Conservation (phyloP, 2,329 filamentous ascomycete species). For the Tolypocladium sp. region DNA sequence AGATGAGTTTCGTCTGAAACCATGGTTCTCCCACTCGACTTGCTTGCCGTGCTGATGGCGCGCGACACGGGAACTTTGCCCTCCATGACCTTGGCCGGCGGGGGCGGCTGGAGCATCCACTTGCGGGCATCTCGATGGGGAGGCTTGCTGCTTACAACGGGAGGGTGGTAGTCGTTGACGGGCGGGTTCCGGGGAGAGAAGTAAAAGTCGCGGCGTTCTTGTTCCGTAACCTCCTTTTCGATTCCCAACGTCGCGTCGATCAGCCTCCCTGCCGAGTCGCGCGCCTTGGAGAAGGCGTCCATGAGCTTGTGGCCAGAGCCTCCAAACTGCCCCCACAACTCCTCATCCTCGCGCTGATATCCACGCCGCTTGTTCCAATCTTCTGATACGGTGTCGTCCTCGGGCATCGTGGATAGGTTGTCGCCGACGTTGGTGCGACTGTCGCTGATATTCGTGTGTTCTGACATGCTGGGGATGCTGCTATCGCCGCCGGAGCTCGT, state of each 20-base stretch:
- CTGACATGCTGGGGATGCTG: constrained; percentile 29
- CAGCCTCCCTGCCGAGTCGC: constrained; percentile 43
- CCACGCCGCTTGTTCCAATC: constrained; percentile 65
- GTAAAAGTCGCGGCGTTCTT: constrained; percentile 52
- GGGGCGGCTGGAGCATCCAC: constrained; percentile 92
- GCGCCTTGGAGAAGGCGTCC: constrained; percentile 50
- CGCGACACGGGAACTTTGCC: constrained; percentile 66
- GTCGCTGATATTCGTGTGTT: constrained; percentile 26
- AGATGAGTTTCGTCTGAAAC: constrained; percentile 31
- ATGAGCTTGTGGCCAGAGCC: constrained; percentile 48
- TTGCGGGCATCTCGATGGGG: constrained; percentile 59
- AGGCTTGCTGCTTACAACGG: constrained; percentile 69
- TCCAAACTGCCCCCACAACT: constrained; percentile 59
- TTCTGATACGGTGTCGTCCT: constrained; percentile 26
- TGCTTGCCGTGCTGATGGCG: constrained; percentile 48
- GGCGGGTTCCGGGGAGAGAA: constrained; percentile 55
- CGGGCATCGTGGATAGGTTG: constrained; percentile 19
- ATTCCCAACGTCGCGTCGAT: constrained; percentile 43
- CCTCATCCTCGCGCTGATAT: constrained; percentile 83
- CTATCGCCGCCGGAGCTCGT: constrained; percentile 50
- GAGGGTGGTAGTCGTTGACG: constrained; percentile 79
- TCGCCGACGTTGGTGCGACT: constrained; percentile 23
- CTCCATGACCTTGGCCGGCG: constrained; percentile 83
- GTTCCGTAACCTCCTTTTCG: constrained; percentile 42
- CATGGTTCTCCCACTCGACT: constrained; percentile 35